Conservation (phyloP, 345 rosid species). For the Populus pruinosa region DNA sequence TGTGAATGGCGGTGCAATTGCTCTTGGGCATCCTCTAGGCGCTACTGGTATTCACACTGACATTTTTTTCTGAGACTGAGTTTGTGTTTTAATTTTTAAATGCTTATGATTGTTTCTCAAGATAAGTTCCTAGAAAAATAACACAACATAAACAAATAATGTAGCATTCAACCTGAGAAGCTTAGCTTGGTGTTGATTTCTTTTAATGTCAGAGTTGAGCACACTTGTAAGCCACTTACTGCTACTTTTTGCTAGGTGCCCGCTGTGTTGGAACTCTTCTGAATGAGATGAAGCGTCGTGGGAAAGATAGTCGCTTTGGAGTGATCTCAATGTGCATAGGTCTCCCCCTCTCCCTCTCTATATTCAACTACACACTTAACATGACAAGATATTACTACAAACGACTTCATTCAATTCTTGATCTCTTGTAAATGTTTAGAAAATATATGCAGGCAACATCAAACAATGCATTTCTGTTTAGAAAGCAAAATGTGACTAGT, state of each 20-base stretch:
- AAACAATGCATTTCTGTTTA: no score
- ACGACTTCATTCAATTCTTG: not conserved
- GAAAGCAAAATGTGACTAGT: no score
- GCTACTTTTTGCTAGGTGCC: conserved; percentile 52
- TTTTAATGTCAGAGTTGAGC: not conserved
- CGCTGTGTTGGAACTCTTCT: conserved; percentile 82
- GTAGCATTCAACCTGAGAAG: not conserved
- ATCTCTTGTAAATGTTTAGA: not conserved
- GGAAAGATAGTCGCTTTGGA: conserved; percentile 83
- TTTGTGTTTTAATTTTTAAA: not conserved
- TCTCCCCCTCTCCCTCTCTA: conserved; percentile 17
- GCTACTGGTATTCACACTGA: conserved; percentile 61
- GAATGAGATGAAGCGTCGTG: conserved; percentile 88
- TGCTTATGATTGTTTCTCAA: not conserved
- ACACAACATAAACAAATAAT: not conserved
- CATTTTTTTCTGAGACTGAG: not conserved
- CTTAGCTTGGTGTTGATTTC: not conserved
- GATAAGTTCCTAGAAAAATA: not conserved
- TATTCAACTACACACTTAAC: not conserved
- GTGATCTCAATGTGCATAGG: conserved; percentile 98
- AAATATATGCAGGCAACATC: not conserved
- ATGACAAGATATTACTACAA: not conserved
- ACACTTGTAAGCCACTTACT: not conserved
- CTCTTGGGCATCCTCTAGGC: conserved; percentile 94
- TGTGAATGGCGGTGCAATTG: conserved; percentile 95